Percentiles rank a stretch among this genome's conserved stretches.
phyloP scores from a whole-genome alignment of 495 filamentous ascomycete species.

The Peziza echinospora region DNA sequence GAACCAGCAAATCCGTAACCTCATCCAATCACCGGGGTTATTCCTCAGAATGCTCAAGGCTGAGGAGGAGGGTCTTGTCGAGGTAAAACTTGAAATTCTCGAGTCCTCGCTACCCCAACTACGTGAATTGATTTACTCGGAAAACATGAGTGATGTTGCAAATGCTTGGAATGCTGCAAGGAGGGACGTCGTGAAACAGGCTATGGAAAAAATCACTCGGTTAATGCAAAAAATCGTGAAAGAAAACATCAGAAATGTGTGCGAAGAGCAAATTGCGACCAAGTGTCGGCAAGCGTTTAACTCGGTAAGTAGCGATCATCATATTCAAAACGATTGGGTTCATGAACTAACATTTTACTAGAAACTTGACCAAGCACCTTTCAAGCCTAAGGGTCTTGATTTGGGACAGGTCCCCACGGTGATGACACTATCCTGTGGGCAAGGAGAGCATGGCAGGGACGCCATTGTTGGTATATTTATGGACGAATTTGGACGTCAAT shows the following conservation, averaged over 20 bases:
- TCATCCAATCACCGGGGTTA: conserved; percentile 63
- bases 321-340: too few relatives aligned
- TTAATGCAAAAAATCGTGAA: conserved; percentile 78
- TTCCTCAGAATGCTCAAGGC: conserved; percentile 92
- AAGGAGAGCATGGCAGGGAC: conserved; percentile 48
- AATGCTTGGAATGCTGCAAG: conserved; percentile 86
- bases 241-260: conserved; percentile 73
- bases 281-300: conserved; percentile 45
- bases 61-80: conserved; percentile 75
- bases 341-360: too few relatives aligned
- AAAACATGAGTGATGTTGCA: conserved; percentile 83
- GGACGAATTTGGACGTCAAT: conserved; percentile 73
- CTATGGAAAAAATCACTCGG: conserved; percentile 57
- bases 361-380: conserved; percentile 82
- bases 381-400: conserved; percentile 84
- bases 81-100: conserved; percentile 56
- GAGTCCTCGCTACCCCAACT: conserved; percentile 47
- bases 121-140: conserved; percentile 64
- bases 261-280: conserved; percentile 68
- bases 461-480: conserved; percentile 79
- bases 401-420: conserved; percentile 75
- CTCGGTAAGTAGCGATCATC: conserved; percentile 1
- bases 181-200: conserved; percentile 60
- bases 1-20: conserved; percentile 58
- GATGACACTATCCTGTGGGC: conserved; percentile 64